Base-by-base conservation (phyloP, 169 alveolate genomes). In the Plasmodium adleri region DNA sequence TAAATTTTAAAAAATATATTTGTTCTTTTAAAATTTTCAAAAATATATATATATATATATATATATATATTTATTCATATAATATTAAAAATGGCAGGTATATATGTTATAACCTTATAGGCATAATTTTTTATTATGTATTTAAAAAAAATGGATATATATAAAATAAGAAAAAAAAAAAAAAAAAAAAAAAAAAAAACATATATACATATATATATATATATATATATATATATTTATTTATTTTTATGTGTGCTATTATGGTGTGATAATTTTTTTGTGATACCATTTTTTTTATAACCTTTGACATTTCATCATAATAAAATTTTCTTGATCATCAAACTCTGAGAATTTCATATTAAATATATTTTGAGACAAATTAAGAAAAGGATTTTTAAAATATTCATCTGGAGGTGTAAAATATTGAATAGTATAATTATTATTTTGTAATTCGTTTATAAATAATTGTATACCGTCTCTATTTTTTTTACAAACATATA, bases 381-480 rank as follows among this genome's bases (percentile, higher is more conserved):
- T 80, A 60, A 80, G 17, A 49, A 80, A 80, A 8, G 83, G 63
- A 47, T 72, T 80, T 12, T 7, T 68, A 58, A 80, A 68, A 49
- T 80, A 80, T 24, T 26, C n/a, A 13, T 62, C 13, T 28, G 90
- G 90, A 15, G 72, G 72, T 12, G 80, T 39, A 22, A 67, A 63
- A 32, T 56, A 68, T 2, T 80, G 56, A 6, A 80, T 12, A 13
- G 17, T 17, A 72, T 39, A 80, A 68, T 80, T 80, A 7, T 60
- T 47, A 15, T 64, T 64, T 80, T 63, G 66, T 85, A 92, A 88
- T 90, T 75, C 72, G n/a, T 88, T 83, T 1, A 91, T 62, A 24
- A 93, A 54, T 15, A 72, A 67, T 8, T 80, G 74, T 7, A 92
- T 45, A 1, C 96, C 96, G 47, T 92, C 85, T 72, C 96, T 91